These are phyloP conservation scores for Parmales sp. DNA, from an alignment of 108 stramenopile genomes.

Conservation along the genomic window DNA sequence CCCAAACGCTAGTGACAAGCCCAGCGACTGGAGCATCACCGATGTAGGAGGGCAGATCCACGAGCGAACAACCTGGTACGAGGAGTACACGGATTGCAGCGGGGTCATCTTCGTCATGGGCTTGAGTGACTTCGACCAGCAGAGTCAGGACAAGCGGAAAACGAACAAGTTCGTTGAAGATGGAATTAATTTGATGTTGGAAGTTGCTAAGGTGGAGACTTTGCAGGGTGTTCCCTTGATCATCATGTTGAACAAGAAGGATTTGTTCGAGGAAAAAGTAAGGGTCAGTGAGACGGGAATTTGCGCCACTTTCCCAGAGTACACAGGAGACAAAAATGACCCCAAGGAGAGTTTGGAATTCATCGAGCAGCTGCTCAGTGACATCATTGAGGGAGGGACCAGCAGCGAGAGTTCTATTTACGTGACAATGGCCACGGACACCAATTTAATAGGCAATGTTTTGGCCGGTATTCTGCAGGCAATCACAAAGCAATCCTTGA, in stretches of 20 bases:
- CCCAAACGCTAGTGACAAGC: not conserved
- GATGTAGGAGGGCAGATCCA: conserved; percentile 8
- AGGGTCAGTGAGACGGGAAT: not conserved
- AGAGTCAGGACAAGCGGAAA: not conserved
- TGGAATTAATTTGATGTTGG: not conserved
- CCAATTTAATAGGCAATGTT: not conserved
- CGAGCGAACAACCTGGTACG: conserved; percentile 1
- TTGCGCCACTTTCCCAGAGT: too few species aligned
- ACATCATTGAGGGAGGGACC: too few species aligned
- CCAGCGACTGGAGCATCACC: not conserved
- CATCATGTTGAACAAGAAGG: not conserved
- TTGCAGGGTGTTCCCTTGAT: not conserved
- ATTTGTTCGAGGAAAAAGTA: not conserved
- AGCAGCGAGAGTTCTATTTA: too few species aligned
- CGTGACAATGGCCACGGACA: not conserved
- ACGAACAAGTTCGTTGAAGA: conserved; percentile 6
- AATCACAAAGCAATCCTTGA: not conserved
- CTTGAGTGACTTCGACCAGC: not conserved
- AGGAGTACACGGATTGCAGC: not conserved
- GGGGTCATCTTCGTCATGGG: not conserved
- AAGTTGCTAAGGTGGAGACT: not conserved
- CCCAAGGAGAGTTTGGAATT: too few species aligned
- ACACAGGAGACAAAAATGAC: too few species aligned
- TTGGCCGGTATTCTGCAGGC: not conserved
- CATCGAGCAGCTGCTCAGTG: too few species aligned